These are phyloP conservation scores for Fusarium beomiforme DNA, from an alignment of 2,329 filamentous ascomycete species.

Conservation along the genomic window DNA sequence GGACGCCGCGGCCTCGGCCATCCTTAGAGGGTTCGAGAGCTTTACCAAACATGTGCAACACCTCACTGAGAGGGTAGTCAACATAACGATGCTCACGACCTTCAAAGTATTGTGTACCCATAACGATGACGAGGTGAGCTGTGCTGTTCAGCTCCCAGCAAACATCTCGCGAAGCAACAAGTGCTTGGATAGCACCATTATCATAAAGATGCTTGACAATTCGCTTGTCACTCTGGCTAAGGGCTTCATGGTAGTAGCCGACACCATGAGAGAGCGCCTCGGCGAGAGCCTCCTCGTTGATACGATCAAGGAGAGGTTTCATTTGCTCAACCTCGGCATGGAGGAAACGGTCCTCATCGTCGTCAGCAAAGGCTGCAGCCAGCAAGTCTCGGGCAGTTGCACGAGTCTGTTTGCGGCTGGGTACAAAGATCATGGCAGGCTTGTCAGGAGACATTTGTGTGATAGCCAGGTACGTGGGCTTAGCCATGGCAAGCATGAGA, in stretches of 20 bases:
- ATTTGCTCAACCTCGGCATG: constrained; percentile 86
- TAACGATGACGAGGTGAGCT: constrained; percentile 91
- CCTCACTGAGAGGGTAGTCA: constrained; percentile 92
- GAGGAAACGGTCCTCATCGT: constrained; percentile 93
- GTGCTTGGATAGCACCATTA: constrained; percentile 87
- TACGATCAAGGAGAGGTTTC: constrained; percentile 79
- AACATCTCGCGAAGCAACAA: constrained; percentile 81
- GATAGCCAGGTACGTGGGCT: constrained; percentile 90
- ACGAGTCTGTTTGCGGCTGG: constrained; percentile 91
- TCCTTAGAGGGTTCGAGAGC: constrained; percentile 82
- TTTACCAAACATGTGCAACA: constrained; percentile 98
- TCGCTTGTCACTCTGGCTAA: constrained; percentile 87
- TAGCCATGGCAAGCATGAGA: constrained; percentile 98
- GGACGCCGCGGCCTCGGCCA: constrained; percentile 85
- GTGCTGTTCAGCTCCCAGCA: constrained; percentile 94
- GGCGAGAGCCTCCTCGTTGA: constrained; percentile 87
- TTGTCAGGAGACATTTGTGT: constrained; percentile 89
- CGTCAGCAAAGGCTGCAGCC: constrained; percentile 86
- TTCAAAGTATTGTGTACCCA: constrained; percentile 98
- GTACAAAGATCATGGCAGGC: constrained; percentile 91
- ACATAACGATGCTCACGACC: constrained; percentile 96
- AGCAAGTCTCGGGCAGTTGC: constrained; percentile 87
- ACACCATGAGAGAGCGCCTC: constrained; percentile 94
- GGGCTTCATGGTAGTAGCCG: constrained; percentile 95
- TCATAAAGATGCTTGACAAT: constrained; percentile 94